These are phyloP conservation scores for Mortierella sp. DNA, from an alignment of 371 early-diverging fungal genomes.

Conservation along the genomic window DNA sequence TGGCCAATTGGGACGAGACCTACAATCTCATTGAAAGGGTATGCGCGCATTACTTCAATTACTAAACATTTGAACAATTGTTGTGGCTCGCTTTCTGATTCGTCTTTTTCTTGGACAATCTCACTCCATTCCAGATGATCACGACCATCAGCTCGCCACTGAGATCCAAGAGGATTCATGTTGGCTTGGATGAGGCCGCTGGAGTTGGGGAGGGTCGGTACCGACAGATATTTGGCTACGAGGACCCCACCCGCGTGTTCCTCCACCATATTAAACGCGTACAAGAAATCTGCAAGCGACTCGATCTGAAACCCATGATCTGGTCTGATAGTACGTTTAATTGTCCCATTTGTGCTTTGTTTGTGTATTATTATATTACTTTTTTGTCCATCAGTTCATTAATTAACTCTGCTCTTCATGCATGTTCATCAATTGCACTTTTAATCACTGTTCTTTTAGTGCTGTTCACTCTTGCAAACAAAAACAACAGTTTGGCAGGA, in stretches of 20 bases:
- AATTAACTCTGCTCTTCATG: background rate
- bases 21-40: conserved; percentile 83
- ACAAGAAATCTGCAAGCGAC: conserved; percentile 74
- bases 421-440: background rate
- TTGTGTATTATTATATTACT: background rate
- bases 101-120: background rate
- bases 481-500: conserved; percentile 82
- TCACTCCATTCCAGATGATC: conserved; percentile 62
- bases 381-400: background rate
- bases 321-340: conserved; percentile 88
- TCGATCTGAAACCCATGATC: conserved; percentile 82
- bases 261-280: conserved; percentile 83
- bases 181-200: conserved; percentile 90
- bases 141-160: conserved; percentile 76
- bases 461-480: conserved; percentile 80
- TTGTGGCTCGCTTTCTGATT: background rate
- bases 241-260: conserved; percentile 83
- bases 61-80: background rate
- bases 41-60: background rate
- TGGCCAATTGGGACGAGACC: conserved; percentile 80
- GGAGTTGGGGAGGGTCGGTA: conserved; percentile 91
- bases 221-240: conserved; percentile 79
- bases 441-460: conserved; percentile 51
- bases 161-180: conserved; percentile 83
- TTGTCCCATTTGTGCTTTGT: background rate